Evolutionary conservation across 2,329 filamentous ascomycete species (phyloP).

Genomic region (Xylaria arbuscula): DNA sequence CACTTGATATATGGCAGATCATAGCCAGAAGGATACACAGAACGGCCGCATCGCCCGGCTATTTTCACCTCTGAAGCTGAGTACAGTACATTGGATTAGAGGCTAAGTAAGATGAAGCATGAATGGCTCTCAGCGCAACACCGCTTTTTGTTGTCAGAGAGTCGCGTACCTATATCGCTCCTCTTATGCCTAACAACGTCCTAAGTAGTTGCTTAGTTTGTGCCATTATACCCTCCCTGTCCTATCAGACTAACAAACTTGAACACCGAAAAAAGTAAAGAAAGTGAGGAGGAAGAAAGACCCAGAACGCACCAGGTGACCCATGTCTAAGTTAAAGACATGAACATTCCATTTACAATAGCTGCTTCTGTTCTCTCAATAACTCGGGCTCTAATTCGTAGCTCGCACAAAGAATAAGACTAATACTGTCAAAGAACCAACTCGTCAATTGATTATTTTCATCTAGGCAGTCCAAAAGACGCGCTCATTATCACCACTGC

Average conservation of each 20-base stretch:
- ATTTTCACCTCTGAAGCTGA: slow-evolving; percentile 28
- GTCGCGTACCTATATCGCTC: slow-evolving; percentile 7
- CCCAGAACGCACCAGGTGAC: slow-evolving; percentile 5
- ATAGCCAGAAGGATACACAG: slow-evolving; percentile 8
- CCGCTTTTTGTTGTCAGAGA: slow-evolving; percentile 21
- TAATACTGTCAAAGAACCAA: slow-evolving; percentile 8
- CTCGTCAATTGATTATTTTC: slow-evolving; percentile 10
- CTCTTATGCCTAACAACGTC: slow-evolving; percentile 14
- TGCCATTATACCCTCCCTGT: slow-evolving; percentile 21
- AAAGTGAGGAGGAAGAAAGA: slow-evolving; percentile 5
- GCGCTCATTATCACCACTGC: slow-evolving; percentile 16
- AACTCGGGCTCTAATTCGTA: slow-evolving; percentile 18
- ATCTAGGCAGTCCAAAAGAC: background rate
- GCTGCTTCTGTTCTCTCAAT: slow-evolving; percentile 13
- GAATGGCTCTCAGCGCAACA: slow-evolving; percentile 22
- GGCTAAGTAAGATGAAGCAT: slow-evolving; percentile 8
- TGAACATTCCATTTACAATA: slow-evolving; percentile 10
- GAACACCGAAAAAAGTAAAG: background rate
- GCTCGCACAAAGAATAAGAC: slow-evolving; percentile 5
- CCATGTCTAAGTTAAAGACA: slow-evolving; percentile 15
- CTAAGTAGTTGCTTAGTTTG: slow-evolving; percentile 1
- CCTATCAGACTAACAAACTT: background rate
- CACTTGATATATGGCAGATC: slow-evolving; percentile 18
- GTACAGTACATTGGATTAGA: no score
- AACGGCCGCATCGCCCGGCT: slow-evolving; percentile 23